These are phyloP conservation scores for Olyra latifolia DNA, from an alignment of 176 grass and related monocot genomes.

Conservation along the genomic window DNA sequence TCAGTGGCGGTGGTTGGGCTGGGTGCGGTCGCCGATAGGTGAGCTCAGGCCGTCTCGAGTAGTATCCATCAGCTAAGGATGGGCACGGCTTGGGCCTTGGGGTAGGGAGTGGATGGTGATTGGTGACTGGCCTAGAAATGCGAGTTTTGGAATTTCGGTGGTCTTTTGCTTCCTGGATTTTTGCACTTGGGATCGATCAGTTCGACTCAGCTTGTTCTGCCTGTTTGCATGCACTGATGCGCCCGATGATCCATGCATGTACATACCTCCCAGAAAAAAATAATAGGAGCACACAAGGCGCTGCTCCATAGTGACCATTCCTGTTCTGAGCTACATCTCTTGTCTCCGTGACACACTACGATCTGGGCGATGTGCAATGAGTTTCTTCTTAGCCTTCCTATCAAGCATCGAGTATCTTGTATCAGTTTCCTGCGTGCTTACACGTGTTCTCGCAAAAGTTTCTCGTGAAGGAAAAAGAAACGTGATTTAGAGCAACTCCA, in stretches of 20 bases:
- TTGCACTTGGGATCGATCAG: conserved; percentile 23
- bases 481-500: too few species aligned
- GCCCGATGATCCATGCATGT: conserved; percentile 27
- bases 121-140: conserved; percentile 30
- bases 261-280: conserved; percentile 4
- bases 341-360: not conserved
- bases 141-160: conserved; percentile 33
- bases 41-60: not conserved
- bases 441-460: too few species aligned
- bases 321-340: not conserved
- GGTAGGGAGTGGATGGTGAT: conserved; percentile 3
- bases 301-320: not conserved
- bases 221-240: not conserved
- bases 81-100: not conserved
- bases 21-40: not conserved
- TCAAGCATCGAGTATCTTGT: too few species aligned
- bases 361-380: not conserved
- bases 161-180: conserved; percentile 36
- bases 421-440: too few species aligned
- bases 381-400: too few species aligned
- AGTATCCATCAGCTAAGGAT: not conserved
- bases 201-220: not conserved
- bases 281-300: conserved; percentile 13
- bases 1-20: not conserved
- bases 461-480: too few species aligned